These are phyloP conservation scores for Diaporthe citriasiana DNA, from an alignment of 2,329 filamentous ascomycete species.

Conservation along the genomic window DNA sequence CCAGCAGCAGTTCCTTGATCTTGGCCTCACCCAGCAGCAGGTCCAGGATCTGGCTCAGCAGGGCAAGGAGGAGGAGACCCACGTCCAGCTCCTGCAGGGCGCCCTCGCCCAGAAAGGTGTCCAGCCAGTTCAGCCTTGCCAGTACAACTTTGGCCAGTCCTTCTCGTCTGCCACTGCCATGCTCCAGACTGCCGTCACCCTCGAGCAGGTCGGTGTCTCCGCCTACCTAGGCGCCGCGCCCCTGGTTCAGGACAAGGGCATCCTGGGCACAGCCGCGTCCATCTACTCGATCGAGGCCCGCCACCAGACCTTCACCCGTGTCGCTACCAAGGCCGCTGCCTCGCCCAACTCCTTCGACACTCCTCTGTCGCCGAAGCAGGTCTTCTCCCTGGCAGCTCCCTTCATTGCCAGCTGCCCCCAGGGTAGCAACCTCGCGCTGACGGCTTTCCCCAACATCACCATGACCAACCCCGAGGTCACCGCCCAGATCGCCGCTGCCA, in stretches of 20 bases:
- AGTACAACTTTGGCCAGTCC: conserved; percentile 74
- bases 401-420: conserved; percentile 80
- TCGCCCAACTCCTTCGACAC: conserved; percentile 80
- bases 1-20: conserved; percentile 72
- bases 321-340: conserved; percentile 68
- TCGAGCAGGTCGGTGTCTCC: conserved; percentile 82
- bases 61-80: conserved; percentile 72
- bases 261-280: conserved; percentile 76
- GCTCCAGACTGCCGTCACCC: conserved; percentile 77
- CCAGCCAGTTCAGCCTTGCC: conserved; percentile 77
- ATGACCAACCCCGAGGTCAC: conserved; percentile 51
- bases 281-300: conserved; percentile 82
- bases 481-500: conserved; percentile 53
- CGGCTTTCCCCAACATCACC: conserved; percentile 71
- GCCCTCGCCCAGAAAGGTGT: conserved; percentile 74
- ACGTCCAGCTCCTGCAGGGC: conserved; percentile 71
- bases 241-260: conserved; percentile 69
- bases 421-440: conserved; percentile 74
- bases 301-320: conserved; percentile 80
- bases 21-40: conserved; percentile 69
- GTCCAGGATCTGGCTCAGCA: conserved; percentile 73
- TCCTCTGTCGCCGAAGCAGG: conserved; percentile 75
- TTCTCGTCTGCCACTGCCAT: conserved; percentile 76
- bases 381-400: conserved; percentile 80
- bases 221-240: conserved; percentile 80